Conservation (phyloP, 2,329 filamentous ascomycete species). For the Diaporthe sp. region DNA sequence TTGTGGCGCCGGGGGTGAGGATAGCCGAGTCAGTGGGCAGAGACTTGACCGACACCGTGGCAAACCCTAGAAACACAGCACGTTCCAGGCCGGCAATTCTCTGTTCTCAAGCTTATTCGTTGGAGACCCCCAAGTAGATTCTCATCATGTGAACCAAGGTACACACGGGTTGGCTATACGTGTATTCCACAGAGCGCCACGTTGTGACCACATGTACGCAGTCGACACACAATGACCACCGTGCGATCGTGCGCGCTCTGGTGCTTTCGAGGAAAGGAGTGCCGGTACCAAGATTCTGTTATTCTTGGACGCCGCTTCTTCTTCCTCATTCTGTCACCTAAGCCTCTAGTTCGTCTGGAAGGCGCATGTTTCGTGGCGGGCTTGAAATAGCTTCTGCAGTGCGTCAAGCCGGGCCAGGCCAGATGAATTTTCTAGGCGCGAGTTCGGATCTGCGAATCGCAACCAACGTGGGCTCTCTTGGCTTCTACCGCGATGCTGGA, state of each 20-base stretch:
- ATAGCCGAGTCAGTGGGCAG: background rate
- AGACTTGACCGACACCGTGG: background rate
- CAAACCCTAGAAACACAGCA: conserved; percentile 6
- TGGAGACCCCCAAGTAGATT: background rate
- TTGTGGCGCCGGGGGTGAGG: background rate
- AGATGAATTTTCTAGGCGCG: background rate
- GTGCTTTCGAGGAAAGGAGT: background rate
- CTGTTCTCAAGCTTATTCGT: background rate
- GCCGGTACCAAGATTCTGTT: background rate
- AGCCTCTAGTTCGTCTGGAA: conserved; percentile 18
- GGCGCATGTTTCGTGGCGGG: background rate
- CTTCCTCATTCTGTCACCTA: background rate
- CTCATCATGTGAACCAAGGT: background rate
- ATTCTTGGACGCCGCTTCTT: conserved; percentile 4
- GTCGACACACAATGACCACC: background rate
- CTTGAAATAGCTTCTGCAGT: conserved; percentile 12
- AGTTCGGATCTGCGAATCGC: conserved; percentile 15
- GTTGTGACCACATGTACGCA: background rate
- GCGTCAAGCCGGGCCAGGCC: background rate
- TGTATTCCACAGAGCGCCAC: background rate
- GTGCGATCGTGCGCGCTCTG: background rate
- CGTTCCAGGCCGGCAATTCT: background rate
- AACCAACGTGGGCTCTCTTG: background rate
- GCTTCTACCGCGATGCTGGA: background rate
- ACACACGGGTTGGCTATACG: background rate